Percentiles rank a stretch among this genome's conserved stretches.
Evolutionary conservation across 495 filamentous ascomycete genomes (phyloP).

Genomic region (Penicillium mononematosum): DNA sequence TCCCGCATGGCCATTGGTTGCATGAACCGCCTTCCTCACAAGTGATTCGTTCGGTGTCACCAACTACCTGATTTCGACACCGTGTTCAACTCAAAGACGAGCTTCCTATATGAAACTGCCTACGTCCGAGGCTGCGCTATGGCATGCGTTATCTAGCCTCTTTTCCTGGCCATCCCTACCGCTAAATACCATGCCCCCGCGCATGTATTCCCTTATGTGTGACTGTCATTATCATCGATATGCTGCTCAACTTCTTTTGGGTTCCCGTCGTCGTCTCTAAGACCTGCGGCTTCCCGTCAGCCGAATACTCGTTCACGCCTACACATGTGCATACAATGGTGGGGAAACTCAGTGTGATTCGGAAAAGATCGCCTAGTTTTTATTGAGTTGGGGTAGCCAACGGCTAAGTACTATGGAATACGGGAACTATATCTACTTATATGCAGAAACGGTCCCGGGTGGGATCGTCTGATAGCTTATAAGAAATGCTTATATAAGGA

Average conservation of each 20-base stretch:
- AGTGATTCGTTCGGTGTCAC: constrained; percentile 39
- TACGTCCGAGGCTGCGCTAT: constrained; percentile 34
- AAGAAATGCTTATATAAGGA: no score
- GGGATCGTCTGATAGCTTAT: no score
- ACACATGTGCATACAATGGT: constrained; percentile 28
- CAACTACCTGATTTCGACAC: constrained; percentile 35
- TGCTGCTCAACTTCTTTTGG: constrained; percentile 41
- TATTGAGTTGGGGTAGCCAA: no score
- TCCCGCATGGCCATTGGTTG: constrained; percentile 39
- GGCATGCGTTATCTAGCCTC: constrained; percentile 34
- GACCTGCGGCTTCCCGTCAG: constrained; percentile 37
- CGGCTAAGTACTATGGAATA: no score
- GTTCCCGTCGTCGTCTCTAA: constrained; percentile 34
- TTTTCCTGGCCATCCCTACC: constrained; percentile 35
- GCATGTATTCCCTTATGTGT: constrained; percentile 37
- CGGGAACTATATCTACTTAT: no score
- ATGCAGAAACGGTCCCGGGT: no score
- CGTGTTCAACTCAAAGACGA: constrained; percentile 34
- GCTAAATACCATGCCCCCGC: constrained; percentile 35
- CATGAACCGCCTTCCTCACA: constrained; percentile 37
- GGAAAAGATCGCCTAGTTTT: no score
- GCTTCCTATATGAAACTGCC: constrained; percentile 30
- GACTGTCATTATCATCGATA: constrained; percentile 34
- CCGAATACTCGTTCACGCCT: constrained; percentile 36
- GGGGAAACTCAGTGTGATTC: constrained; percentile 10